A percentile compares a stretch with the other conserved stretches of the same genome.
phyloP scores from a whole-genome alignment of 2,329 filamentous ascomycete genomes.

The Hansfordia pulvinata region DNA sequence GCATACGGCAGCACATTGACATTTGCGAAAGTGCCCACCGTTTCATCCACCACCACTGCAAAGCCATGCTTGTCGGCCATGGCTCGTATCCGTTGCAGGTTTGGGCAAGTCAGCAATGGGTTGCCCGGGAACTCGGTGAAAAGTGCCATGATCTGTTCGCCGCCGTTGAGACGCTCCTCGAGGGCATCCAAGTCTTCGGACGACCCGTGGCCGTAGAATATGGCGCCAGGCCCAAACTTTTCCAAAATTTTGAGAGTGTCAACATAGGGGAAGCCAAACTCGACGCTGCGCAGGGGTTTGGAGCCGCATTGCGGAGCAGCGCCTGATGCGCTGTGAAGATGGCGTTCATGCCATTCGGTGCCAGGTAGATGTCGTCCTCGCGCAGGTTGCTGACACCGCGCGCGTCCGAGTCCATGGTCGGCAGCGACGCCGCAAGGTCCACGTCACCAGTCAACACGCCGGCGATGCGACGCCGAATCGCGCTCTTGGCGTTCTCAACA shows the following conservation, averaged over 20 bases:
- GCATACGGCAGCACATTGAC: slow-evolving; percentile 82
- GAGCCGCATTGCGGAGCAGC: slow-evolving; percentile 52
- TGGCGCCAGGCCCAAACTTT: slow-evolving; percentile 82
- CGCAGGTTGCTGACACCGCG: slow-evolving; percentile 51
- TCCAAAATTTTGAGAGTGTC: slow-evolving; percentile 91
- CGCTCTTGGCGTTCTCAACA: slow-evolving; percentile 69
- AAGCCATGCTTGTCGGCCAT: slow-evolving; percentile 80
- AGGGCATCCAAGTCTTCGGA: slow-evolving; percentile 71
- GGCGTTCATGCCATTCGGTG: slow-evolving; percentile 84
- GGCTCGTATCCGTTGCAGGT: slow-evolving; percentile 66
- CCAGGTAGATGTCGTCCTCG: slow-evolving; percentile 81
- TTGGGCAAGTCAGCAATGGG: slow-evolving; percentile 72
- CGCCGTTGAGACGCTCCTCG: slow-evolving; percentile 53
- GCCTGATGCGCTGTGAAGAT: slow-evolving; percentile 81
- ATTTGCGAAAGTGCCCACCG: slow-evolving; percentile 92
- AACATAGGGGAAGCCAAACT: slow-evolving; percentile 94
- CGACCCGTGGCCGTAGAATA: slow-evolving; percentile 78
- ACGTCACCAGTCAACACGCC: slow-evolving; percentile 66
- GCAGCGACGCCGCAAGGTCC: slow-evolving; percentile 43
- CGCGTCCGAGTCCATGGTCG: slow-evolving; percentile 31
- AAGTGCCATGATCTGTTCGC: slow-evolving; percentile 67
- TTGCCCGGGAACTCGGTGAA: slow-evolving; percentile 97
- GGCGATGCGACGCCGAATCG: slow-evolving; percentile 76
- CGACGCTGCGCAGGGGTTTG: slow-evolving; percentile 63
- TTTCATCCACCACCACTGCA: slow-evolving; percentile 86